These are phyloP conservation scores for Elongisporangium senticosum DNA, from an alignment of 352 stramenopile genomes.

Conservation along the genomic window DNA sequence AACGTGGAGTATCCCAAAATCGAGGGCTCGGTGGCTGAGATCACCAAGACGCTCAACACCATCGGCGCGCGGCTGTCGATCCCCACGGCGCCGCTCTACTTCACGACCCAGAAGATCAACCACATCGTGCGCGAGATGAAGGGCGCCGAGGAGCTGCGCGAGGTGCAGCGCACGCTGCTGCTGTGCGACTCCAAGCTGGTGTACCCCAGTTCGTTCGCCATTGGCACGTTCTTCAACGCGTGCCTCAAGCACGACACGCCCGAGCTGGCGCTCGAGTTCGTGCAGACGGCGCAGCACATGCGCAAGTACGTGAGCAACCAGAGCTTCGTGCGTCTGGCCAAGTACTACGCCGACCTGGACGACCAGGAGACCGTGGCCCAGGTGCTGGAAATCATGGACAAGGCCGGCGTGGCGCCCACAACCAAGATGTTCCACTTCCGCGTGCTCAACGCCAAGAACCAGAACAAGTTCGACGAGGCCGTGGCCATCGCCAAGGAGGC, in stretches of 20 bases:
- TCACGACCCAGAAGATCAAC: constrained; percentile 80
- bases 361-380: constrained; percentile 58
- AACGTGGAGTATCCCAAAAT: constrained; percentile 83
- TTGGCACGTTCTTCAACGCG: constrained; percentile 56
- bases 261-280: constrained; percentile 65
- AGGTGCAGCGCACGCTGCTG: constrained; percentile 69
- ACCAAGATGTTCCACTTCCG: constrained; percentile 78
- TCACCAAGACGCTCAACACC: constrained; percentile 61
- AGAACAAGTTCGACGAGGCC: constrained; percentile 52
- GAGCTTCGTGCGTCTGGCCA: constrained; percentile 68
- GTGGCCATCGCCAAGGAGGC: constrained; percentile 61
- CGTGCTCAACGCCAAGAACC: constrained; percentile 58
- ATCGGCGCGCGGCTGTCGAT: constrained; percentile 77
- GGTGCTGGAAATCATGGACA: constrained; percentile 44
- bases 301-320: constrained; percentile 76
- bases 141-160: constrained; percentile 53
- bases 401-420: constrained; percentile 36
- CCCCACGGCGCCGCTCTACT: constrained; percentile 68
- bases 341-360: constrained; percentile 46
- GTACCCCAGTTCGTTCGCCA: constrained; percentile 59
- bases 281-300: constrained; percentile 63
- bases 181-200: constrained; percentile 75
- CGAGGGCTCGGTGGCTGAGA: constrained; percentile 58
- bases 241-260: constrained; percentile 54
- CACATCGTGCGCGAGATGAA: constrained; percentile 80